Base-by-base conservation (phyloP, 2,329 filamentous ascomycete genomes). In the Penicillium vulpinum region DNA sequence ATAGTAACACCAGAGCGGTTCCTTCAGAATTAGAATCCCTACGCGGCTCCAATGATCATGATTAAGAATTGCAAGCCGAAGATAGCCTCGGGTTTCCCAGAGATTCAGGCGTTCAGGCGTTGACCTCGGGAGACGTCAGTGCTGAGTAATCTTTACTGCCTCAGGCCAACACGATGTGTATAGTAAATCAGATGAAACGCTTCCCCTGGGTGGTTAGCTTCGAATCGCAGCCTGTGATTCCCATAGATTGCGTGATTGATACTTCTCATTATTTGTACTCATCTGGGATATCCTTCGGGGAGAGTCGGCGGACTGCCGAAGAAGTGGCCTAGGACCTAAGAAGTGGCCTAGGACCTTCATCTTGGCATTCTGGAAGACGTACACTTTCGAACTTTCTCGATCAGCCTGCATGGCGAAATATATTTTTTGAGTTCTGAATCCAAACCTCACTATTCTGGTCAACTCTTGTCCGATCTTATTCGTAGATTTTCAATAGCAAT, bases 331-430 rank as follows among this genome's bases (percentile, higher is more conserved):
- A 51, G 46, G 51, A 29, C 29, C 22, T n/a, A n/a, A n/a, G n/a
- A n/a, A n/a, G n/a, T n/a, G n/a, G n/a, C 40, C 41, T 28, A 51
- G 46, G 51, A 29, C 29, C 22, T n/a, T 22, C 26, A 35, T 35
- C 29, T 51, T 16, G 31, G n/a, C 46, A 40, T 56, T 56, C 53
- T 51, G 40, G 53, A 56, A 56, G 40, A 33, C 16, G 31, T 48
- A 29, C 5, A 43, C 36, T 36, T 49, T 36, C 18, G 39, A 36
- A 29, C 31, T 28, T 41, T 39, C 38, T 26, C 24, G 21, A 51
- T 35, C 21, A 11, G 21, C 28, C 38, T 26, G 8, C n/a, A 39
- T 22, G 26, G 47, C 35, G 33, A 39, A n/a, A 16, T 15, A 16
- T 26, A 3, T 40, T 8, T 40, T 29, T 13, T 21, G 4, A 13